Base-by-base conservation (phyloP, 2,329 filamentous ascomycete species). In the Venturia nashicola region DNA sequence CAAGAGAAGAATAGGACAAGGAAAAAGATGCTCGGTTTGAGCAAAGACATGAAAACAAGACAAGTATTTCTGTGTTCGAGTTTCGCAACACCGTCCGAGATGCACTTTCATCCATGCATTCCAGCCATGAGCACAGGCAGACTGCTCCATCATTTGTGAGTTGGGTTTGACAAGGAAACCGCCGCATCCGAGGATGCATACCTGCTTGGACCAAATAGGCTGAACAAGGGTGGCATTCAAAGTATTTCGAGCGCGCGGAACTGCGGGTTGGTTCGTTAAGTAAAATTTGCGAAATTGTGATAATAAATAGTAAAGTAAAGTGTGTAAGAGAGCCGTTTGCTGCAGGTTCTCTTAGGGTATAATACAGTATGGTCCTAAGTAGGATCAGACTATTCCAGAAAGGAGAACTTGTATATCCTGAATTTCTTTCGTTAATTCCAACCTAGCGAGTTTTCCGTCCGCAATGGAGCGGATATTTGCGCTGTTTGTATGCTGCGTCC, bases 391-490 rank as follows among this genome's bases (percentile, higher is more conserved):
- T n/a, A 6, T n/a, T 57, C 36, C 39, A 34, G 61, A 42, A 51
- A 27, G 5, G 12, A 36, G 27, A 62, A 54, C 2, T 36, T 23
- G 23, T 39, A 32, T 43, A 62, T 62, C 61, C 59, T 43, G 55
- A 42, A 60, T 3, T 12, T 34, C 6, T 23, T n/a, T 34, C 39
- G 11, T 85, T 82, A 97, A 80, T 95, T 96, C 92, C 92, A 97
- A 71, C 92, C 92, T 68, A 97, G 83, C 61, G 91, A 96, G 82
- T 97, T 97, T 79, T 95, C 91, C 3, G 91, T 88, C 75, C 92
- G 92, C 67, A 96, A 89, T 3, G 92, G 92, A 42, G 90, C 90
- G 66, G 90, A 95, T 73, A 97, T 96, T 76, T 87, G 84, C 71
- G 86, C 82, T 63, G 86, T 86, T 67, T 86, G 78, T 64, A 84